A percentile compares a stretch with the other conserved stretches of the same genome.
Conservation (phyloP, 257 asterid genomes). For the Ligustrum vulgare region DNA sequence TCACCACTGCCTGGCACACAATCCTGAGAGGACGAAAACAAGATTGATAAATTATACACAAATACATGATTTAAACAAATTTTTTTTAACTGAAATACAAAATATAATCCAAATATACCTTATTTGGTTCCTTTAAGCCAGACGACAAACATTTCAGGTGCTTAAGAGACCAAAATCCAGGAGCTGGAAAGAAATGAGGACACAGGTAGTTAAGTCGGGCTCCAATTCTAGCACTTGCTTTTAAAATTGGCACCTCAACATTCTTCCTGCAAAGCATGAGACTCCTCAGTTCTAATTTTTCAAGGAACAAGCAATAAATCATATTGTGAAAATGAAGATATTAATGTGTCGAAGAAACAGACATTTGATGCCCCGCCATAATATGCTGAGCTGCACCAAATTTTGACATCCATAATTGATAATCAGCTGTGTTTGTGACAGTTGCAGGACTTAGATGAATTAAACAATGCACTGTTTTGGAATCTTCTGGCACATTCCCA, state of each 20-base stretch:
- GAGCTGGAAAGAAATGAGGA: constrained; percentile 90
- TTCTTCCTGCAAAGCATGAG: constrained; percentile 60
- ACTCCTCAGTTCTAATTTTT: constrained; percentile 23
- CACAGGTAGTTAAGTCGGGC: constrained; percentile 83
- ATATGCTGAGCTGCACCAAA: constrained; percentile 88
- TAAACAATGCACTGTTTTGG: constrained; percentile 76
- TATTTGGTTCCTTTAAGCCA: constrained; percentile 27
- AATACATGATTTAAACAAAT: not conserved
- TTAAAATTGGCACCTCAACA: constrained; percentile 80
- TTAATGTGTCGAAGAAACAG: constrained; percentile 30
- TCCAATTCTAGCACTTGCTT: constrained; percentile 82
- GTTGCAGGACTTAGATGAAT: constrained; percentile 74
- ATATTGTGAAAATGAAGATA: not conserved
- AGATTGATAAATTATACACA: constrained; percentile 19
- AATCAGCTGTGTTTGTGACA: constrained; percentile 52
- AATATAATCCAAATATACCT: constrained; percentile 35
- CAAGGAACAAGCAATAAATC: constrained; percentile 16
- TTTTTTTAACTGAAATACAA: not conserved
- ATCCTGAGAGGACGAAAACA: constrained; percentile 46
- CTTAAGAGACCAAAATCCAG: constrained; percentile 77
- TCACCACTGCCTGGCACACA: constrained; percentile 34
- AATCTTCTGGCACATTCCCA: constrained; percentile 37
- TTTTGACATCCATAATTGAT: constrained; percentile 79
- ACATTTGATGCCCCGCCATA: constrained; percentile 97
- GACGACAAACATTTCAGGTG: constrained; percentile 33